These are phyloP conservation scores for Mycena leptocephala DNA, from an alignment of 768 basidiomycete genomes.

Conservation along the genomic window DNA sequence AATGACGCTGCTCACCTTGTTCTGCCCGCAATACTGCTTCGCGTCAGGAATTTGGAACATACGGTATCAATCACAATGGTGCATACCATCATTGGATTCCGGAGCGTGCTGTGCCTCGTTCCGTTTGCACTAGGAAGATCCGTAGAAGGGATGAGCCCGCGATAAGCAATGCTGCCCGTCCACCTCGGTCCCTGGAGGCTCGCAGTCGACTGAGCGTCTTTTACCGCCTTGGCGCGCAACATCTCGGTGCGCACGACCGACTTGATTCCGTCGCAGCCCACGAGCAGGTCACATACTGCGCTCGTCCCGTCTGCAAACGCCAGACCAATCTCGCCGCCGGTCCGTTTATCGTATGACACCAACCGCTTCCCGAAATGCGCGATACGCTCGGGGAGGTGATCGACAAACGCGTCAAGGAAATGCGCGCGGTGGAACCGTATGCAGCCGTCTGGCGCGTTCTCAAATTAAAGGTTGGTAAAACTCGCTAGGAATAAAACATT, in stretches of 20 bases:
- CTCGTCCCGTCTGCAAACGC: constrained; percentile 52
- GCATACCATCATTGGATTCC: constrained; percentile 62
- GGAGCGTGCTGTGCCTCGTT: constrained; percentile 51
- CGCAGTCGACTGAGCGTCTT: constrained; percentile 40
- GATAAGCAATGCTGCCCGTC: constrained; percentile 63
- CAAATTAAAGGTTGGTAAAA: not conserved
- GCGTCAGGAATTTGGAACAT: constrained; percentile 11
- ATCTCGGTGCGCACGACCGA: constrained; percentile 52
- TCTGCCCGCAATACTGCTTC: constrained; percentile 63
- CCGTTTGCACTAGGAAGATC: constrained; percentile 47
- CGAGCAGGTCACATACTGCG: constrained; percentile 56
- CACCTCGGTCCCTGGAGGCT: constrained; percentile 57
- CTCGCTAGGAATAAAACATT: constrained; percentile 17
- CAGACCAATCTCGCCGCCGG: constrained; percentile 34
- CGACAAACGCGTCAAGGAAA: constrained; percentile 61
- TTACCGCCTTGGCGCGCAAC: constrained; percentile 43
- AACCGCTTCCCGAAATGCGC: constrained; percentile 58
- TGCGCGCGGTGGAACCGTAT: constrained; percentile 66
- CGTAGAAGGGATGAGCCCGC: constrained; percentile 61
- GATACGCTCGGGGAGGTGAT: constrained; percentile 50
- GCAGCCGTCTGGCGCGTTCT: constrained; percentile 49
- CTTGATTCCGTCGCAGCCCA: constrained; percentile 66
- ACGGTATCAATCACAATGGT: not conserved
- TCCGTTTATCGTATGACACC: constrained; percentile 42
- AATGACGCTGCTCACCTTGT: constrained; percentile 51